Evolutionary conservation across 2,329 filamentous ascomycete genomes (phyloP).

Genomic region (Alternaria brassicicola): DNA sequence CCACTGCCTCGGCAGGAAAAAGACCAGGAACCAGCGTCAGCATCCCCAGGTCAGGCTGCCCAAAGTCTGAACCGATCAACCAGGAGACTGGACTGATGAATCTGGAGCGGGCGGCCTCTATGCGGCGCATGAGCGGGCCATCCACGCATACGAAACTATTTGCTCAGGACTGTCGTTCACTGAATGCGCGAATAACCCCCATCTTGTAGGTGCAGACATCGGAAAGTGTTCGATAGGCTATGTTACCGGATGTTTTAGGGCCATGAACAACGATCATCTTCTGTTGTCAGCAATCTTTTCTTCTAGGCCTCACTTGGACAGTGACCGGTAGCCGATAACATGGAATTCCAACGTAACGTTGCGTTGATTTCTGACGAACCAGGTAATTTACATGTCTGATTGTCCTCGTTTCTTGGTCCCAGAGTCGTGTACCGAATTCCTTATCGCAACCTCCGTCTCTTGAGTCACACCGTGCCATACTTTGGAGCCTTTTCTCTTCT

Average conservation of each 20-base stretch:
- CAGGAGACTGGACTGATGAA: background rate
- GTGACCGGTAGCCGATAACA: background rate
- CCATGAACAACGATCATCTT: background rate
- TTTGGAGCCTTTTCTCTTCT: background rate
- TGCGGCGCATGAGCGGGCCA: background rate
- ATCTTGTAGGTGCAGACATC: background rate
- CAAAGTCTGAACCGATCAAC: background rate
- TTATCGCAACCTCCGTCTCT: background rate
- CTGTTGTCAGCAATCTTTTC: background rate
- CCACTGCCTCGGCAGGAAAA: background rate
- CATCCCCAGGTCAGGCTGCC: background rate
- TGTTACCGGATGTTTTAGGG: background rate
- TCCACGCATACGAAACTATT: background rate
- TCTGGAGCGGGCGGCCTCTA: background rate
- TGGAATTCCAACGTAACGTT: background rate
- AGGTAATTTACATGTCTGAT: background rate
- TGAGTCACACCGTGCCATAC: background rate
- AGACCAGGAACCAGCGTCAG: background rate
- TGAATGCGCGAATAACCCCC: background rate
- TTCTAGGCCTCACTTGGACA: background rate
- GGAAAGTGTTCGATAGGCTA: background rate
- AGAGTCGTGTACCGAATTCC: background rate
- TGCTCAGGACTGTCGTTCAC: background rate
- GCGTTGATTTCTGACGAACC: background rate
- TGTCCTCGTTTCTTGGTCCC: background rate